Percentiles rank a stretch among this genome's conserved stretches.
phyloP scores from a whole-genome alignment of 1,284 basidiomycete species.

The Moniliophthora roreri region DNA sequence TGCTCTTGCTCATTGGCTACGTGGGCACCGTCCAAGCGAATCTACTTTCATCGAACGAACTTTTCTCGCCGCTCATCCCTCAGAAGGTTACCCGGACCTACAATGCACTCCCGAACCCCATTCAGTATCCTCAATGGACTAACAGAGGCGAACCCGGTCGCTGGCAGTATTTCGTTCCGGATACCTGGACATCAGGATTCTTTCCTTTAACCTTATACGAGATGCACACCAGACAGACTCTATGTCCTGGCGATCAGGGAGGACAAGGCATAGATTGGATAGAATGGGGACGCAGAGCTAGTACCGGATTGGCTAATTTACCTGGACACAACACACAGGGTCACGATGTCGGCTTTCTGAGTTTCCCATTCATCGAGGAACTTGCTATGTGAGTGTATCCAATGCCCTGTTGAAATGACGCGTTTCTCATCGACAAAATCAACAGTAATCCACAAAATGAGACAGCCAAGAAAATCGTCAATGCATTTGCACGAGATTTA shows the following conservation, averaged over 20 bases:
- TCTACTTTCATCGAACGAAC: conserved; percentile 26
- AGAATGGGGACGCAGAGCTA: conserved; percentile 46
- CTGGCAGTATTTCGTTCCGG: conserved; percentile 52
- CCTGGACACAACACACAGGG: conserved; percentile 43
- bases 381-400: conserved; percentile 36
- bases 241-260: conserved; percentile 42
- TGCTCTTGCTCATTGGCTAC: no score
- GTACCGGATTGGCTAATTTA: conserved; percentile 43
- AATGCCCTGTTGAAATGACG: not conserved
- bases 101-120: conserved; percentile 37
- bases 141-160: conserved; percentile 29
- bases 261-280: conserved; percentile 51
- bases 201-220: conserved; percentile 63
- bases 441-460: conserved; percentile 42
- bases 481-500: conserved; percentile 42
- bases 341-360: conserved; percentile 72
- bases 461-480: conserved; percentile 42
- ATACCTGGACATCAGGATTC: conserved; percentile 72
- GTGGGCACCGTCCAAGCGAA: no score
- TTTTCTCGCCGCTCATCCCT: conserved; percentile 56
- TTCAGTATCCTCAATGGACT: conserved; percentile 63
- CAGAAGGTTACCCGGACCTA: conserved; percentile 57
- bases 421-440: not conserved
- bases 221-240: conserved; percentile 46
- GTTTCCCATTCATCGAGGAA: conserved; percentile 62